Conservation (phyloP, 768 basidiomycete species). For the Pluteus cervinus region DNA sequence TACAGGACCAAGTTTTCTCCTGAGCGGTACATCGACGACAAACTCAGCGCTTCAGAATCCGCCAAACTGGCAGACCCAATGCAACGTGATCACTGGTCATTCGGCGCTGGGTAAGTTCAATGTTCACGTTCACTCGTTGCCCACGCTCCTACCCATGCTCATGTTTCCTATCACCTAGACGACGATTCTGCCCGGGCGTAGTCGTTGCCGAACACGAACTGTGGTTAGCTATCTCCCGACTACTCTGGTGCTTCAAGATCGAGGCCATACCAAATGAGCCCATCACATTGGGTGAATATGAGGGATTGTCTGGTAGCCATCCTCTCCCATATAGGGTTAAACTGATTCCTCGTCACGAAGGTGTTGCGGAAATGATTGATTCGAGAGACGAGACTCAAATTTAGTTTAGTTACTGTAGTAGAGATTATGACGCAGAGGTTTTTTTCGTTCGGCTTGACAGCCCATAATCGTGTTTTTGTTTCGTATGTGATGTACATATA, state of each 20-base stretch:
- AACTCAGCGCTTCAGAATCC: constrained; percentile 32
- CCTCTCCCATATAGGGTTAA: constrained; percentile 36
- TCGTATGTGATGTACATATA: no score
- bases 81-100: constrained; percentile 46
- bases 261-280: constrained; percentile 33
- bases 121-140: constrained; percentile 9
- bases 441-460: no score
- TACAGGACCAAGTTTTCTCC: constrained; percentile 19
- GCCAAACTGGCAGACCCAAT: constrained; percentile 33
- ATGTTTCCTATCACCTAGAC: constrained; percentile 12
- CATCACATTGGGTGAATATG: constrained; percentile 40
- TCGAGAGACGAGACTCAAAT: no score
- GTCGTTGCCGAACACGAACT: constrained; percentile 40
- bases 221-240: constrained; percentile 35
- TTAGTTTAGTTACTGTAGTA: no score
- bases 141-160: not conserved
- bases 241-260: constrained; percentile 44
- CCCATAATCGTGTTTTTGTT: no score
- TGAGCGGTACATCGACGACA: constrained; percentile 38
- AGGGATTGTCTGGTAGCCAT: constrained; percentile 38
- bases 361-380: no score
- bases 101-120: constrained; percentile 46
- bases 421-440: no score
- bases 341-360: constrained; percentile 23
- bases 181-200: constrained; percentile 39